Conservation (phyloP, 2,329 filamentous ascomycete genomes). For the Pseudogymnoascus sp. region DNA sequence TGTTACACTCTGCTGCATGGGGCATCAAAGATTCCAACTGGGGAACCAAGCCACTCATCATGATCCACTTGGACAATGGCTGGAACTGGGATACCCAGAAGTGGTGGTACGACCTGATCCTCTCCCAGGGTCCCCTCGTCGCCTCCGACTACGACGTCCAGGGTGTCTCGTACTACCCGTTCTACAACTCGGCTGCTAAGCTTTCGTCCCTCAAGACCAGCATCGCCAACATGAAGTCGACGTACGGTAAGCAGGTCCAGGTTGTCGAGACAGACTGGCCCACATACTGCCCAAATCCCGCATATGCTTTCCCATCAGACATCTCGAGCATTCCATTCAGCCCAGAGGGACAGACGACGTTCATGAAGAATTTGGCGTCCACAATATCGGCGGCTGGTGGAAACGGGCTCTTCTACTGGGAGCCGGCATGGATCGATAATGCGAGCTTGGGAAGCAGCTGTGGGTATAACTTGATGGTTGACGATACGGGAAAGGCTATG, state of each 20-base stretch:
- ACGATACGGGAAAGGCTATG: constrained; percentile 43
- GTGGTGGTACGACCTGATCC: constrained; percentile 54
- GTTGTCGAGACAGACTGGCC: constrained; percentile 68
- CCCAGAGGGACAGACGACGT: constrained; percentile 53
- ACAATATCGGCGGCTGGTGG: constrained; percentile 48
- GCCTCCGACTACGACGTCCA: constrained; percentile 59
- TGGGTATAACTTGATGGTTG: constrained; percentile 54
- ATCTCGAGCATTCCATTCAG: constrained; percentile 52
- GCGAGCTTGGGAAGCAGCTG: constrained; percentile 57
- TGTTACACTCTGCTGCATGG: constrained; percentile 55
- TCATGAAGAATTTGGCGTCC: constrained; percentile 50
- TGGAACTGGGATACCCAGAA: constrained; percentile 61
- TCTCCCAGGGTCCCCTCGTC: constrained; percentile 41
- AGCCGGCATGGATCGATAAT: constrained; percentile 63
- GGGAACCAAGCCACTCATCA: constrained; percentile 52
- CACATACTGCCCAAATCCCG: constrained; percentile 49
- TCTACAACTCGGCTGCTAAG: constrained; percentile 53
- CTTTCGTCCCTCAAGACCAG: constrained; percentile 47
- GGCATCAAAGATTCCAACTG: constrained; percentile 57
- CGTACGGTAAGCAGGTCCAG: constrained; percentile 58
- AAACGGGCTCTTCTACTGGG: constrained; percentile 63
- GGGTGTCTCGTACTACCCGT: constrained; percentile 67
- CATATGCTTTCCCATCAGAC: constrained; percentile 52
- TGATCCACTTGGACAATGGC: constrained; percentile 70
- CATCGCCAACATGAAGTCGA: constrained; percentile 49